Percentiles rank a stretch among this genome's conserved stretches.
These are phyloP conservation scores for Platismatia glauca DNA, from an alignment of 495 filamentous ascomycete genomes.

Conservation along the genomic window DNA sequence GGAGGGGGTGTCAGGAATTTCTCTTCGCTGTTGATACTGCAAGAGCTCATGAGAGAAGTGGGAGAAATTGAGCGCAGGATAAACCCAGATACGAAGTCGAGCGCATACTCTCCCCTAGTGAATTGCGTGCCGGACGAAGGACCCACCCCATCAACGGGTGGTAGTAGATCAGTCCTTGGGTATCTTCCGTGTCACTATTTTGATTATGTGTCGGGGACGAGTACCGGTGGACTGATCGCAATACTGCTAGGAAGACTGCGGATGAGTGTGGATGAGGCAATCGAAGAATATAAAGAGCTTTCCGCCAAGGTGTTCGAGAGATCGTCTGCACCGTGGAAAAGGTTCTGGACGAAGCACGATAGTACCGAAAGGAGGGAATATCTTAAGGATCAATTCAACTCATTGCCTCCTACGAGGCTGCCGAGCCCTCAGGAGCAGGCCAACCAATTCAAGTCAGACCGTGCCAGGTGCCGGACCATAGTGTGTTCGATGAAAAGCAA, in stretches of 20 bases:
- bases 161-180: neutral
- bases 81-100: neutral
- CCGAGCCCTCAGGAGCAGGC: neutral
- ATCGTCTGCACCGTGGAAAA: neutral
- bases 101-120: conserved; percentile 6
- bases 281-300: conserved; percentile 38
- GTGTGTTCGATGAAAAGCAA: conserved; percentile 1
- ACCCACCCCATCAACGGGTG: neutral
- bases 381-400: neutral
- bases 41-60: conserved; percentile 3
- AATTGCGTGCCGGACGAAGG: neutral
- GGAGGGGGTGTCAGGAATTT: conserved; percentile 15
- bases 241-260: conserved; percentile 23
- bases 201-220: conserved; percentile 16
- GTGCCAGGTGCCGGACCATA: conserved; percentile 1
- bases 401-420: neutral
- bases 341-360: neutral
- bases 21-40: conserved; percentile 13
- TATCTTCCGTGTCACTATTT: conserved; percentile 21
- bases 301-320: conserved; percentile 19
- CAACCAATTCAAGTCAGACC: conserved; percentile 9
- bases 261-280: conserved; percentile 30
- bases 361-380: neutral
- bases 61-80: neutral
- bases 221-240: conserved; percentile 19